Percentiles rank a stretch among this genome's conserved stretches.
Conservation (phyloP, 352 stramenopile genomes). For the Phytophthora vignae region DNA sequence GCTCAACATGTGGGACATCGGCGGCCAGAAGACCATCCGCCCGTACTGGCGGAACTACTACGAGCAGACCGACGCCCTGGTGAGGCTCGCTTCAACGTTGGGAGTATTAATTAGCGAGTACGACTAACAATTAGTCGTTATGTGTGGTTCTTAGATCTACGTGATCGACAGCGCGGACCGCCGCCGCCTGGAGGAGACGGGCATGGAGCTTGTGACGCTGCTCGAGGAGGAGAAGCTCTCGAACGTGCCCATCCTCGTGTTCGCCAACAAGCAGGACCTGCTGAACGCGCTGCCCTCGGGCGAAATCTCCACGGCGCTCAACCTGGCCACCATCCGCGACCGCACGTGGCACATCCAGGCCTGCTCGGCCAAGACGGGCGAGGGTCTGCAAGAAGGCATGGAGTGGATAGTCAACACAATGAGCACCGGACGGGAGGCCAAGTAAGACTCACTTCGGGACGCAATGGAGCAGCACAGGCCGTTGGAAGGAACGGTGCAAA, state of each 20-base stretch:
- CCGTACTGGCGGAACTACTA: slow-evolving; percentile 99
- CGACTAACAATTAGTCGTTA: slow-evolving; percentile 10
- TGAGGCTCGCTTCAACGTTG: slow-evolving; percentile 26
- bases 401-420: slow-evolving; percentile 90
- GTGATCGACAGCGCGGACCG: slow-evolving; percentile 96
- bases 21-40: slow-evolving; percentile 98
- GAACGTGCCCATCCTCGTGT: slow-evolving; percentile 94
- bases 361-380: slow-evolving; percentile 90
- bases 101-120: not conserved
- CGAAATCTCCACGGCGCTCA: slow-evolving; percentile 93
- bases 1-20: slow-evolving; percentile 99
- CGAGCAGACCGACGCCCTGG: slow-evolving; percentile 95
- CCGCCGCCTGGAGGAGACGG: slow-evolving; percentile 93
- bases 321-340: slow-evolving; percentile 90
- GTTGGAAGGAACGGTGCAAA: slow-evolving; percentile 2
- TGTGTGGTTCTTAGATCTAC: slow-evolving; percentile 79
- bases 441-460: slow-evolving; percentile 43
- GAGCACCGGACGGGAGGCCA: slow-evolving; percentile 73
- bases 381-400: slow-evolving; percentile 91
- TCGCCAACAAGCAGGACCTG: slow-evolving; percentile 97
- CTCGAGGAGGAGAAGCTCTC: slow-evolving; percentile 95
- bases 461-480: not conserved
- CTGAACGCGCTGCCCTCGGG: slow-evolving; percentile 91
- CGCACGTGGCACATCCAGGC: slow-evolving; percentile 92
- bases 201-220: slow-evolving; percentile 92